Evolutionary conservation across 768 basidiomycete species (phyloP), one percentile per base, ranked within the genome.

Genomic region (Suillus luteus): DNA sequence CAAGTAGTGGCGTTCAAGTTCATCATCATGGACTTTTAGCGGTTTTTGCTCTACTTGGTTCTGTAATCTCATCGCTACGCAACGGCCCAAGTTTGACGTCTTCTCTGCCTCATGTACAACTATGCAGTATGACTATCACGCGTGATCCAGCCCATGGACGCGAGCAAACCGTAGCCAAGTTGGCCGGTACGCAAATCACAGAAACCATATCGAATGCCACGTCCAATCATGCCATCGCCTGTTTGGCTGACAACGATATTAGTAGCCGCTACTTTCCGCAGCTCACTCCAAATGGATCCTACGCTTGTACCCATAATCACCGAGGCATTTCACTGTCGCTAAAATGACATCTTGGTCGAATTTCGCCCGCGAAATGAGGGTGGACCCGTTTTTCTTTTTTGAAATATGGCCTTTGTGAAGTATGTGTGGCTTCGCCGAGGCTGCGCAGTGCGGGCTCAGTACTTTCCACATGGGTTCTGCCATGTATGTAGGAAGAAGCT

Each of bases 11-110:
- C 41, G n/a, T 58, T 31, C 22, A 52, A 31, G 31, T 31, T 31
- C 57, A 58, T 31, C 57, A 58, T 27, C 57, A 43, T 58, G 57
- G 57, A 58, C 57, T 58, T 58, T 58, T 40, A 58, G 57, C 57
- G 57, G 27, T n/a, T n/a, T n/a, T n/a, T n/a, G n/a, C n/a, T n/a
- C n/a, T n/a, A n/a, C n/a, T n/a, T n/a, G n/a, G n/a, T n/a, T n/a
- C n/a, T n/a, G n/a, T n/a, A n/a, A n/a, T n/a, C n/a, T n/a, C 27
- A 31, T 57, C 37, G 22, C 55, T 57, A 57, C 9, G 55, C 55
- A 57, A 57, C 55, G 22, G 38, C 1, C 37, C 17, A 1, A 55
- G 22, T 54, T 54, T 24, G 55, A 24, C 55, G 1, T 40, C 37
- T 57, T 57, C 55, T 38, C 37, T 57, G 24, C 55, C 55, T 37